A percentile compares a stretch with the other conserved stretches of the same genome.
phyloP scores from a whole-genome alignment of 352 stramenopile genomes.

The Nannochloropsis limnetica region DNA sequence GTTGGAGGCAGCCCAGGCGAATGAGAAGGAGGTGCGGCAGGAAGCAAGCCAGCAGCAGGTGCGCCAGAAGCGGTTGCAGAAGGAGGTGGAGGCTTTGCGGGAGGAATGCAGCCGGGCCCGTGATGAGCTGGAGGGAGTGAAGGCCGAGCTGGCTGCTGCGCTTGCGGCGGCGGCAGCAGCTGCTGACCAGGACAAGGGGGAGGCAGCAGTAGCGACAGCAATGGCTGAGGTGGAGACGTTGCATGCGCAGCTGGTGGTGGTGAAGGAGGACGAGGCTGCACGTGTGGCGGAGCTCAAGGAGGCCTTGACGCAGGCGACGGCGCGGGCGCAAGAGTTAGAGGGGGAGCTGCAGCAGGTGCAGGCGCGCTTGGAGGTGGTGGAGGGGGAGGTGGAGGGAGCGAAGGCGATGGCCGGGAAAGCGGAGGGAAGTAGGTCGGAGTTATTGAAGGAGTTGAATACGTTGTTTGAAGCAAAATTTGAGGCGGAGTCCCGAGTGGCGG shows the following conservation, averaged over 20 bases:
- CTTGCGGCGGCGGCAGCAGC: background rate
- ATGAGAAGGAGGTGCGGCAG: background rate
- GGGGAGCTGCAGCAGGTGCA: background rate
- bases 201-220: background rate
- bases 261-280: background rate
- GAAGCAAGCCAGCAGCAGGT: background rate
- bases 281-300: background rate
- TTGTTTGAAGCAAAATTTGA: constrained; percentile 19
- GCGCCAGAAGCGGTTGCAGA: constrained; percentile 43
- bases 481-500: constrained; percentile 5
- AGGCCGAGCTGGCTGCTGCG: constrained; percentile 20
- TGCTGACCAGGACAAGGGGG: background rate
- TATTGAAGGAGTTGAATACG: constrained; percentile 25
- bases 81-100: constrained; percentile 45
- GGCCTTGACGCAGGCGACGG: background rate
- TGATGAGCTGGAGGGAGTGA: constrained; percentile 41
- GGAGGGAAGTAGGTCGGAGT: background rate
- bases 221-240: constrained; percentile 33
- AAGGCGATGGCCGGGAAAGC: constrained; percentile 18
- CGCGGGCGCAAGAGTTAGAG: background rate
- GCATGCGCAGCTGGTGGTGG: background rate
- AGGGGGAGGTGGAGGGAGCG: background rate
- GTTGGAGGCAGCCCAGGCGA: background rate
- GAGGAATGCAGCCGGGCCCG: constrained; percentile 43
- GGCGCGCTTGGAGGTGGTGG: background rate